phyloP scores from a whole-genome alignment of 768 basidiomycete species.

The Hebeloma cylindrosporum region DNA sequence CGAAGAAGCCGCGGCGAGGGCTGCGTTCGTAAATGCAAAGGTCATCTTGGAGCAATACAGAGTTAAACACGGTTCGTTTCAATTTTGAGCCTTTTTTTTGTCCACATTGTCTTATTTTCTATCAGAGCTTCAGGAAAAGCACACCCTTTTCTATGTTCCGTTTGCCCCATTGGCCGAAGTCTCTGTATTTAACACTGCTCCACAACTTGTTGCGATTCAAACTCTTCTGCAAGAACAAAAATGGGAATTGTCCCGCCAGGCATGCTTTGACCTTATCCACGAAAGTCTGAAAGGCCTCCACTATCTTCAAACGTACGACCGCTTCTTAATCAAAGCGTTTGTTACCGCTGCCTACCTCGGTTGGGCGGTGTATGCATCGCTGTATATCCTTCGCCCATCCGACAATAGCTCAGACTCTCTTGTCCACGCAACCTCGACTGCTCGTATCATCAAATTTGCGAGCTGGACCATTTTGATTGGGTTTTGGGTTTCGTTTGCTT shows the following conservation, averaged over 20 bases:
- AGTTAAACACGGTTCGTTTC: conserved; percentile 65
- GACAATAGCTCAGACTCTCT: conserved; percentile 17
- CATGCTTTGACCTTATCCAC: conserved; percentile 53
- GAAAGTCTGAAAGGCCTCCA: conserved; percentile 60
- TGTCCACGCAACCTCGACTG: background rate
- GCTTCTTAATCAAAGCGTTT: conserved; percentile 64
- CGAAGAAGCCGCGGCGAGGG: conserved; percentile 50
- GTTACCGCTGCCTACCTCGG: conserved; percentile 74
- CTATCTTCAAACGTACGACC: conserved; percentile 86
- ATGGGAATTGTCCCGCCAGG: conserved; percentile 50
- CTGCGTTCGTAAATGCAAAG: conserved; percentile 65
- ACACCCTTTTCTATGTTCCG: conserved; percentile 63
- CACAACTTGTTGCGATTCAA: conserved; percentile 40
- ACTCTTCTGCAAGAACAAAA: conserved; percentile 39
- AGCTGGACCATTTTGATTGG: conserved; percentile 28
- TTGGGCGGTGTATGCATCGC: conserved; percentile 70
- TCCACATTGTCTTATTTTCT: background rate
- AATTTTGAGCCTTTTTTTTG: background rate
- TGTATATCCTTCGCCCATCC: conserved; percentile 52
- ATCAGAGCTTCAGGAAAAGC: conserved; percentile 59
- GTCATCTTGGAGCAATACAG: conserved; percentile 77
- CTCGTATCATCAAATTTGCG: conserved; percentile 9
- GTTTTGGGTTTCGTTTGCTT: conserved; percentile 52
- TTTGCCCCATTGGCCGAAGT: conserved; percentile 48
- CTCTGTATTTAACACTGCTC: conserved; percentile 24